Percentiles rank a stretch among this genome's conserved stretches.
phyloP scores from a whole-genome alignment of 345 rosid species.

The Toxicodendron radicans region DNA sequence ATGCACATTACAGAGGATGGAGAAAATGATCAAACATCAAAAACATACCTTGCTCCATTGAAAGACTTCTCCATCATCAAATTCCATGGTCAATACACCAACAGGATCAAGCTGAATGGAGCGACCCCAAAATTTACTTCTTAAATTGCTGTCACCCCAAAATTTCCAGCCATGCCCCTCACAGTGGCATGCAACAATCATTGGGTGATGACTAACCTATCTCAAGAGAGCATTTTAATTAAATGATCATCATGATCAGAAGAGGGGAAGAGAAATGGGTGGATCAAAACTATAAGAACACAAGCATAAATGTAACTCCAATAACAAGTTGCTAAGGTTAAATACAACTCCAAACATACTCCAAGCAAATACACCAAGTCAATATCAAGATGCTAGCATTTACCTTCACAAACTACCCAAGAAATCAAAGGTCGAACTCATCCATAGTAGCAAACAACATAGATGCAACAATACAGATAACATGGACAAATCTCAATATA shows the following conservation, averaged over 20 bases:
- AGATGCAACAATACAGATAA: not conserved
- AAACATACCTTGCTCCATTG: constrained; percentile 32
- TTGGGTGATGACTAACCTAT: constrained; percentile 41
- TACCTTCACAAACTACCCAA: not conserved
- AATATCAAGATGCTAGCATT: not conserved
- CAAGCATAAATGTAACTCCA: not conserved
- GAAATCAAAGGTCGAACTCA: not conserved
- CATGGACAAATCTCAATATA: not conserved
- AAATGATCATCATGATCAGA: constrained; percentile 1
- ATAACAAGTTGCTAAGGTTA: too few species aligned
- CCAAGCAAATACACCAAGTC: not conserved
- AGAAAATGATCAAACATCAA: not conserved
- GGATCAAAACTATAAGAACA: not conserved
- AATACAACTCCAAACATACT: not conserved
- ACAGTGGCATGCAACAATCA: constrained; percentile 36
- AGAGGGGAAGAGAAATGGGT: not conserved
- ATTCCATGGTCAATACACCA: constrained; percentile 31
- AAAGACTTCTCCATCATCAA: constrained; percentile 37
- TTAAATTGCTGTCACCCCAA: constrained; percentile 34
- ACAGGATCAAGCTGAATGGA: constrained; percentile 38
- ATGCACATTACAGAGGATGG: not conserved
- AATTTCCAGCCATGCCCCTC: constrained; percentile 37
- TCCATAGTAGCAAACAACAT: not conserved
- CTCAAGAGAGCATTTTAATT: not conserved
- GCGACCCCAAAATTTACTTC: constrained; percentile 38